phyloP scores from a whole-genome alignment of 208 protist species.

The Trypanosoma brucei region DNA sequence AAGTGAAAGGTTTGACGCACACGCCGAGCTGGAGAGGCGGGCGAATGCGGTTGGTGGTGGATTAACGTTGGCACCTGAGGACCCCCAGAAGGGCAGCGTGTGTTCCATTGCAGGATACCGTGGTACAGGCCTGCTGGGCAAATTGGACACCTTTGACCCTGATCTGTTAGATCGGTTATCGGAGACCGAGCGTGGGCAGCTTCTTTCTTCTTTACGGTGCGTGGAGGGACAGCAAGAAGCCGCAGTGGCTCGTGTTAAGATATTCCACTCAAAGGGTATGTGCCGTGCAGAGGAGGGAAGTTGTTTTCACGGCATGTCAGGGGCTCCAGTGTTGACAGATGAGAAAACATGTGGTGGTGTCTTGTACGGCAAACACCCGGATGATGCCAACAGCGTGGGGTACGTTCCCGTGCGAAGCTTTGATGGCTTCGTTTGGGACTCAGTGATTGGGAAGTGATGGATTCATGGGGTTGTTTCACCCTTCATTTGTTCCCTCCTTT shows the following conservation, averaged over 20 bases:
- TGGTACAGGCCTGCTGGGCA: constrained; percentile 48
- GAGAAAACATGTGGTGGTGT: constrained; percentile 42
- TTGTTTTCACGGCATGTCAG: constrained; percentile 84
- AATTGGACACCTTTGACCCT: constrained; percentile 73
- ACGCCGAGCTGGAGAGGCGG: constrained; percentile 1
- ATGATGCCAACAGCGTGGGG: constrained; percentile 35
- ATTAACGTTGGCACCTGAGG: constrained; percentile 2
- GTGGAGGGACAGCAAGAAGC: constrained; percentile 61
- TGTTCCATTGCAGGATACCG: constrained; percentile 49
- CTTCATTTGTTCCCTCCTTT: not conserved
- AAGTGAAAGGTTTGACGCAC: not conserved
- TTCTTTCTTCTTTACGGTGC: constrained; percentile 45
- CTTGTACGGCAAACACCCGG: constrained; percentile 66
- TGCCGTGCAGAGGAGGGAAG: constrained; percentile 30
- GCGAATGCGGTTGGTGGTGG: constrained; percentile 5
- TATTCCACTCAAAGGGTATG: constrained; percentile 49
- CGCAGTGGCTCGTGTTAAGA: constrained; percentile 21
- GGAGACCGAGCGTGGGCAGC: constrained; percentile 33
- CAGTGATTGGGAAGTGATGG: not conserved
- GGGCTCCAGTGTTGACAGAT: constrained; percentile 41
- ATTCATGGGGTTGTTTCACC: not conserved
- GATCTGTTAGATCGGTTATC: constrained; percentile 53
- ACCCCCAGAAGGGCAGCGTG: constrained; percentile 2
- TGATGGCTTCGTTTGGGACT: constrained; percentile 24
- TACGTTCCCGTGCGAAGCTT: constrained; percentile 52